Conservation (phyloP, 495 filamentous ascomycete species). For the Apiosordaria backusii region DNA sequence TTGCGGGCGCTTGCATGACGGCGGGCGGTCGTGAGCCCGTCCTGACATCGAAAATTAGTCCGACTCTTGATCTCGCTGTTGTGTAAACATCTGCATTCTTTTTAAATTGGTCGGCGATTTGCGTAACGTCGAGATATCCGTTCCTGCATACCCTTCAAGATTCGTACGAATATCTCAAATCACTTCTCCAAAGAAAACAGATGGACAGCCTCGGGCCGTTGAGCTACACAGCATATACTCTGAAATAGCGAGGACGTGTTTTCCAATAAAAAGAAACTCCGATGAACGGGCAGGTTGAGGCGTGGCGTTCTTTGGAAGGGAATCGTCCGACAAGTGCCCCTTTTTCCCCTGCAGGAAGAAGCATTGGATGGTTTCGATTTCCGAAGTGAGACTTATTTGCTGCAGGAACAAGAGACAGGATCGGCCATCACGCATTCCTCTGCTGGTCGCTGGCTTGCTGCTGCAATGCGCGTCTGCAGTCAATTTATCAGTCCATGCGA, state of each 20-base stretch:
- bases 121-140: constrained; percentile 26
- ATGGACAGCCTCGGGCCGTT: not conserved
- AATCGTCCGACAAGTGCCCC: not conserved
- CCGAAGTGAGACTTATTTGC: constrained; percentile 10
- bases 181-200: constrained; percentile 8
- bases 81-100: constrained; percentile 10
- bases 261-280: not conserved
- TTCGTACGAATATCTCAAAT: not conserved
- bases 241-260: not conserved
- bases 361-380: not conserved
- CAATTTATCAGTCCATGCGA: not conserved
- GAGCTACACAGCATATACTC: constrained; percentile 5
- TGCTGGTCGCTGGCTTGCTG: not conserved
- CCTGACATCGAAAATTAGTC: not conserved
- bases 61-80: constrained; percentile 6
- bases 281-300: not conserved
- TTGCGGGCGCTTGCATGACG: constrained; percentile 1
- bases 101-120: constrained; percentile 33
- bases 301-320: not conserved
- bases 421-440: not conserved
- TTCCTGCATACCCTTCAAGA: constrained; percentile 27
- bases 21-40: not conserved
- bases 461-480: not conserved
- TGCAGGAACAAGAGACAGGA: constrained; percentile 24
- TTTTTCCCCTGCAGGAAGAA: not conserved